phyloP scores from a whole-genome alignment of 2,329 filamentous ascomycete genomes.

The Venturia aucupariae region DNA sequence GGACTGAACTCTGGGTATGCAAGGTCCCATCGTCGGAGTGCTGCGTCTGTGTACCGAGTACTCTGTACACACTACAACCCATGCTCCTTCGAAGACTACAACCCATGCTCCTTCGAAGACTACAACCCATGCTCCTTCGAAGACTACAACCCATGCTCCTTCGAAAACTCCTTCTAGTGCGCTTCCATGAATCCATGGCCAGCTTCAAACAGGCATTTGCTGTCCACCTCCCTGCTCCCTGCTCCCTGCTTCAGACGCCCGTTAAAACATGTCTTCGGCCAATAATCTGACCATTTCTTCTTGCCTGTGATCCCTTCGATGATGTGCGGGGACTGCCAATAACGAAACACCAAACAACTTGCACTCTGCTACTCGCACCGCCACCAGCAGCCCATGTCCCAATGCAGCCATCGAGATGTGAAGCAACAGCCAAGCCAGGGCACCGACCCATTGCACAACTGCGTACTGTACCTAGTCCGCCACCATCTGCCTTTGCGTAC shows the following conservation, averaged over 20 bases:
- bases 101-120: too few relatives aligned
- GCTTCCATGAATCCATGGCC: background rate
- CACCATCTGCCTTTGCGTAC: background rate
- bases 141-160: conserved; percentile 6
- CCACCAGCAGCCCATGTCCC: conserved; percentile 1
- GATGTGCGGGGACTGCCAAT: background rate
- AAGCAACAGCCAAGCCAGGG: conserved; percentile 6
- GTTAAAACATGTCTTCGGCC: background rate
- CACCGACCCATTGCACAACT: background rate
- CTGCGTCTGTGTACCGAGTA: too few relatives aligned
- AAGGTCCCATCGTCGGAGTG: background rate
- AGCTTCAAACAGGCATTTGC: background rate
- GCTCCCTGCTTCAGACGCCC: background rate
- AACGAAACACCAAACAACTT: background rate
- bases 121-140: too few relatives aligned
- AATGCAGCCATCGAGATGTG: background rate
- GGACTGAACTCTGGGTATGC: background rate
- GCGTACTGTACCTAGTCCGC: background rate
- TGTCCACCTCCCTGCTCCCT: background rate
- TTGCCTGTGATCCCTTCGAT: background rate
- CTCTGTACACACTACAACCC: too few relatives aligned
- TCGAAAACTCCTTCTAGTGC: conserved; percentile 4
- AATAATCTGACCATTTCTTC: background rate
- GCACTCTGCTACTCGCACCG: background rate
- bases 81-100: too few relatives aligned